Base-by-base conservation (phyloP, 1,139 yeast genomes). In the Kodamaea derodonti region DNA sequence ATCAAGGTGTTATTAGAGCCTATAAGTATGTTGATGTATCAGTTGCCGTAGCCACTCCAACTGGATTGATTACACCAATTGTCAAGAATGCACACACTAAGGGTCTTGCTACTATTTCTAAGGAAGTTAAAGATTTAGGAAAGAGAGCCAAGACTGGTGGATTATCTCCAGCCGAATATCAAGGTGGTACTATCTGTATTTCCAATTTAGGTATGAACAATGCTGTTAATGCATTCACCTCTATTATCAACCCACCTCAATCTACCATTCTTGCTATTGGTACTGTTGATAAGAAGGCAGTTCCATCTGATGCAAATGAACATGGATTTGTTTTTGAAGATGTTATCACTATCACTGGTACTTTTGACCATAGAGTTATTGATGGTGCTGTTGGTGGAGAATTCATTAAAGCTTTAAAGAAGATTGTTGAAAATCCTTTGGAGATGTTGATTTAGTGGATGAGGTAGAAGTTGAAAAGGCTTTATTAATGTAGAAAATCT, bases 341-440 rank as follows among this genome's bases (percentile, higher is more conserved):
- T 56, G 84, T 84, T 57, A 84, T 92, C 57, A 84, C 81, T 52
- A 78, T 90, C 59, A 90, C 97, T 41, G 97, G 95, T 67, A 86
- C 97, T 38, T 92, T 92, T 58, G 99, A 92, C 69, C 99, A 92
- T 74, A 85, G 97, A 74, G 84, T 84, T 41, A 81, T 90, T 46
- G 99, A 92, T 59, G 99, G 99, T 56, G 97, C 97, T 38, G 81
- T 84, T 53, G 98, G 96, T 54, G 98, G 95, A 62, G 97, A 92
- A 56, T 94, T 79, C 78, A 86, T 92, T 74, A 86, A 79, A 68
- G 95, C 88, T 51, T 77, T 92, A 67, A 92, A 92, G 80, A 76
- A 76, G 56, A 81, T 87, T 51, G 65, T 92, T 49, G 99, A 92
- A 74, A 90, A 92, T 73, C 99, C 99, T 56, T 77, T 92, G 62